These are phyloP conservation scores for Xylariaceae sp. DNA, from an alignment of 2,329 filamentous ascomycete species.

Conservation along the genomic window DNA sequence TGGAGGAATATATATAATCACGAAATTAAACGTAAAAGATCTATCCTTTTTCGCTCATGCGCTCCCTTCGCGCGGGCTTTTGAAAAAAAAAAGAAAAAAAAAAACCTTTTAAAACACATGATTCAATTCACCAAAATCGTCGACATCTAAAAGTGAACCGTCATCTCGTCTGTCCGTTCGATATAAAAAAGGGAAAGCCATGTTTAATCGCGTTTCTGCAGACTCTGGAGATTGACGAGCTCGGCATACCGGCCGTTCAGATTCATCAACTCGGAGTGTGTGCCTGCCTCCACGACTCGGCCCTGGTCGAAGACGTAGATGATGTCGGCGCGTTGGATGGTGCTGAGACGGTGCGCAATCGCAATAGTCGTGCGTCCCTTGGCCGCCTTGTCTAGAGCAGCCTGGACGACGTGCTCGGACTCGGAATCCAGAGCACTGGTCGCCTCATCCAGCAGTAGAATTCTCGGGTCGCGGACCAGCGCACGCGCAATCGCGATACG, in stretches of 20 bases:
- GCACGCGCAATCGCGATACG: conserved; percentile 90
- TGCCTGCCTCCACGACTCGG: conserved; percentile 76
- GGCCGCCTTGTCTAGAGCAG: conserved; percentile 72
- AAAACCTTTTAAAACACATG: too few species aligned
- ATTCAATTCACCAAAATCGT: too few species aligned
- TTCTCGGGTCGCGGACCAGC: conserved; percentile 81
- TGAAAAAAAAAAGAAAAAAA: too few species aligned
- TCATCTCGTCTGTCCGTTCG: too few species aligned
- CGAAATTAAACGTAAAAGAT: too few species aligned
- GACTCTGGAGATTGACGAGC: conserved; percentile 72
- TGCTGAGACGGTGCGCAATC: conserved; percentile 85
- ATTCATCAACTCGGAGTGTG: conserved; percentile 66
- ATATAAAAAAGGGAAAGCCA: too few species aligned
- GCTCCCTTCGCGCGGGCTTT: too few species aligned
- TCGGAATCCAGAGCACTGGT: conserved; percentile 72
- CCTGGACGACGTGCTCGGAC: conserved; percentile 74
- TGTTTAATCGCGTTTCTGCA: conserved; percentile 51
- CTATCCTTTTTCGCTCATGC: too few species aligned
- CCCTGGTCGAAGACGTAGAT: conserved; percentile 98
- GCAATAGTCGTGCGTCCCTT: conserved; percentile 87
- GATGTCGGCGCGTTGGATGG: conserved; percentile 88
- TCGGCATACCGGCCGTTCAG: conserved; percentile 69
- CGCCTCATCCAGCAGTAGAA: conserved; percentile 78
- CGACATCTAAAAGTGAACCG: too few species aligned
- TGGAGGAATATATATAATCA: too few species aligned